These are phyloP conservation scores for Lachnellula occidentalis DNA, from an alignment of 2,329 filamentous ascomycete genomes.

Conservation along the genomic window DNA sequence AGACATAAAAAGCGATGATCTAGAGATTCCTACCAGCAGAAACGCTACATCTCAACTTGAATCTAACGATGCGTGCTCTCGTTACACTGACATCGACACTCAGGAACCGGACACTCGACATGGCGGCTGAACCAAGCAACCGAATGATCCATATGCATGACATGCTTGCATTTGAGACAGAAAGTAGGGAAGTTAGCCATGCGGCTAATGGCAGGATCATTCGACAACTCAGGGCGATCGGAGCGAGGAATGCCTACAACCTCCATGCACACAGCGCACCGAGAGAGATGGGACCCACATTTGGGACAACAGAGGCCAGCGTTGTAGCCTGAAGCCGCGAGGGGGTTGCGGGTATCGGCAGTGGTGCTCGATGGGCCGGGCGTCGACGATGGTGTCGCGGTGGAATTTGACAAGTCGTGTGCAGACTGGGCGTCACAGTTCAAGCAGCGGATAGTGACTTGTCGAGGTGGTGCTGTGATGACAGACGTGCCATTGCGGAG, in stretches of 20 bases:
- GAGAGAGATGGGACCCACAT: slow-evolving; percentile 60
- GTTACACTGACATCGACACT: slow-evolving; percentile 58
- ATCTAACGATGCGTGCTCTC: slow-evolving; percentile 2
- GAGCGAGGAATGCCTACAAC: slow-evolving; percentile 60
- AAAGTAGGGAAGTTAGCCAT: slow-evolving; percentile 60
- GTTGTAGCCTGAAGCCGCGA: slow-evolving; percentile 51
- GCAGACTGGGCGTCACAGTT: slow-evolving; percentile 64
- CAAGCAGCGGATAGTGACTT: slow-evolving; percentile 70
- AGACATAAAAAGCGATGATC: no score
- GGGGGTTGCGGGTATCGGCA: slow-evolving; percentile 42
- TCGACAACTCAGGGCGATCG: slow-evolving; percentile 48
- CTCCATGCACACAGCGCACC: slow-evolving; percentile 63
- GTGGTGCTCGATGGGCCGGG: slow-evolving; percentile 18
- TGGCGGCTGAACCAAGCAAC: slow-evolving; percentile 61
- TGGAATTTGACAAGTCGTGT: slow-evolving; percentile 31
- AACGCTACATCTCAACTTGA: background rate
- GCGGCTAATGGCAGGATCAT: slow-evolving; percentile 42
- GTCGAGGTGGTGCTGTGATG: slow-evolving; percentile 59
- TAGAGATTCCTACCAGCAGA: no score
- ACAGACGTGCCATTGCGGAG: slow-evolving; percentile 58
- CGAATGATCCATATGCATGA: slow-evolving; percentile 62
- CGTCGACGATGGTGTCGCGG: slow-evolving; percentile 8
- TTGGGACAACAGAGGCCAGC: slow-evolving; percentile 60
- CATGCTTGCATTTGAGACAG: slow-evolving; percentile 63
- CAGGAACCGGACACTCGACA: slow-evolving; percentile 61